Evolutionary conservation across 306 rosid species (phyloP).

Genomic region (Cucurbita pepo): DNA sequence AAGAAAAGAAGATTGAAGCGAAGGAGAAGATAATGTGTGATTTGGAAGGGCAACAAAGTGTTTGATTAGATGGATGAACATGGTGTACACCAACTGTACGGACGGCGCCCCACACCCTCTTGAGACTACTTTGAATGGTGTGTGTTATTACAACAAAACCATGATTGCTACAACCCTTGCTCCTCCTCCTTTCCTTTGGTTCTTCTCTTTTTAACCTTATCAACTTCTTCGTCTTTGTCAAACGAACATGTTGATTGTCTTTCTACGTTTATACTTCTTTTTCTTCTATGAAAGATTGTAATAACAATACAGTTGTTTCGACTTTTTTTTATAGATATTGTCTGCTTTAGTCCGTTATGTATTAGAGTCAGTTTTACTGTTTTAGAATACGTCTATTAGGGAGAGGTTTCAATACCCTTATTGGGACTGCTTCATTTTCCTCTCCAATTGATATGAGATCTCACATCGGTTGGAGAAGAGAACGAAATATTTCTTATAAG

Average conservation of each 20-base stretch:
- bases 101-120: slow-evolving; percentile 7
- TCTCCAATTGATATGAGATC: too few relatives aligned
- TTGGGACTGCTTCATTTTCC: too few relatives aligned
- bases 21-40: neutral
- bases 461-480: too few relatives aligned
- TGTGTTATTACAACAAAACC: neutral
- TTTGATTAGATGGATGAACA: slow-evolving; percentile 33
- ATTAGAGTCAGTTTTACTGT: too few relatives aligned
- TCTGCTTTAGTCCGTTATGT: too few relatives aligned
- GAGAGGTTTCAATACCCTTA: too few relatives aligned
- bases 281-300: neutral
- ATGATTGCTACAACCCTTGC: neutral
- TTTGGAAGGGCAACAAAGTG: slow-evolving; percentile 15
- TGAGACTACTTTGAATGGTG: slow-evolving; percentile 4
- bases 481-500: too few relatives aligned
- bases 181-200: neutral
- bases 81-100: slow-evolving; percentile 34
- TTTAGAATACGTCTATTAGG: too few relatives aligned
- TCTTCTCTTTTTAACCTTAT: neutral
- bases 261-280: neutral
- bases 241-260: neutral
- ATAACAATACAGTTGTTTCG: neutral
- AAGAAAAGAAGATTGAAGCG: neutral
- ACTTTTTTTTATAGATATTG: too few relatives aligned
- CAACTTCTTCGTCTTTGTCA: neutral